Percentiles rank a stretch among this genome's conserved stretches.
These are phyloP conservation scores for Blastobotrys serpentis DNA, from an alignment of 1,139 yeast species.

Conservation along the genomic window DNA sequence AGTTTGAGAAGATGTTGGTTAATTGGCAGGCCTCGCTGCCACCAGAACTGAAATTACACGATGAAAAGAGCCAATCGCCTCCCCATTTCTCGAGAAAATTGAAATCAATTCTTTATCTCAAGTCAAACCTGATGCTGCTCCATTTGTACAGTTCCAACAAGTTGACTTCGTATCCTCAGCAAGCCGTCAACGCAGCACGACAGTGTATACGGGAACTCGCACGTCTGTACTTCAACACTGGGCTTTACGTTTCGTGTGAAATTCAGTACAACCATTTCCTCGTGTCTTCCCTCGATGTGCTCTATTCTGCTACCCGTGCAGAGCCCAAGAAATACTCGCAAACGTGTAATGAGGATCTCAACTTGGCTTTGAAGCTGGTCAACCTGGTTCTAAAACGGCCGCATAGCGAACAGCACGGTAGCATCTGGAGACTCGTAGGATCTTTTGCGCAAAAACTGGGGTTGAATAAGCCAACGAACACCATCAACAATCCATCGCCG, in stretches of 20 bases:
- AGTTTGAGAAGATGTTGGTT: constrained; percentile 21
- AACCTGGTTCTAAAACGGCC: constrained; percentile 20
- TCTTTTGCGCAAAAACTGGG: constrained; percentile 27
- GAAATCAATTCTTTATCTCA: constrained; percentile 26
- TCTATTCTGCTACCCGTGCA: constrained; percentile 27
- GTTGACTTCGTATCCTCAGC: constrained; percentile 21
- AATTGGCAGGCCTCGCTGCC: constrained; percentile 26
- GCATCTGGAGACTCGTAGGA: constrained; percentile 25
- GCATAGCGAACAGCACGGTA: constrained; percentile 21
- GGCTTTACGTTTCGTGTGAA: constrained; percentile 27
- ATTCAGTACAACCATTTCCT: constrained; percentile 32
- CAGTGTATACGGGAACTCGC: constrained; percentile 30
- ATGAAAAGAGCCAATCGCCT: constrained; percentile 15
- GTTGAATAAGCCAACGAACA: constrained; percentile 9
- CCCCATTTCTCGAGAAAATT: constrained; percentile 26
- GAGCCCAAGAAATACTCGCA: constrained; percentile 20
- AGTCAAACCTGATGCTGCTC: constrained; percentile 27
- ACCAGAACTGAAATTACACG: constrained; percentile 23
- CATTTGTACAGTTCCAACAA: constrained; percentile 22
- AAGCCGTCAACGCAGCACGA: constrained; percentile 30
- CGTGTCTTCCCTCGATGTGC: constrained; percentile 31
- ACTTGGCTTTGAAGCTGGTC: constrained; percentile 23
- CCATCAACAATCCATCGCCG: background rate
- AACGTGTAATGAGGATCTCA: constrained; percentile 23
- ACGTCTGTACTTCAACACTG: constrained; percentile 27